These are phyloP conservation scores for Rubroshorea leprosula DNA, from an alignment of 345 rosid species.

Conservation along the genomic window DNA sequence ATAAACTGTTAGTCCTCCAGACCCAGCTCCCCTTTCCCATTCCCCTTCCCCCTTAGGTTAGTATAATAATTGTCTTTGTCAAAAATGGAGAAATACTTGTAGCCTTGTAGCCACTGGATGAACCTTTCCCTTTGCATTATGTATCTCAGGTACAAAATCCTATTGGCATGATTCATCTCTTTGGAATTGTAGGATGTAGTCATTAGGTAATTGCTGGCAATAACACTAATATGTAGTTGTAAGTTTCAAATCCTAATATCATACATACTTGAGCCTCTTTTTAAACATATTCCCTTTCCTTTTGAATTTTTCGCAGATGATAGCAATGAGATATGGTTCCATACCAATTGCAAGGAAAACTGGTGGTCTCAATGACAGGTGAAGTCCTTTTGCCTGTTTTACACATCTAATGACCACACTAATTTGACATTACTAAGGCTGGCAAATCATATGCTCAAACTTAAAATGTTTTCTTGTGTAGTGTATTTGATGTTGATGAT, in stretches of 20 bases:
- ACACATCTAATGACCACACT: neutral
- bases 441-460: slow-evolving; percentile 6
- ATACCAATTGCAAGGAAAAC: slow-evolving; percentile 84
- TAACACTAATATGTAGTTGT: no score
- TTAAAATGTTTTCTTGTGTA: slow-evolving; percentile 20
- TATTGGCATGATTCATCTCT: no score
- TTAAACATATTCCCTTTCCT: neutral
- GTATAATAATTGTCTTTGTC: no score
- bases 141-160: no score
- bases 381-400: slow-evolving; percentile 9
- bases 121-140: no score
- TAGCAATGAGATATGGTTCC: slow-evolving; percentile 90
- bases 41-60: no score
- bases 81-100: no score
- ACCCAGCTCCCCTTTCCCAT: no score
- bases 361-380: slow-evolving; percentile 96
- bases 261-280: neutral
- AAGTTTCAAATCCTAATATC: neutral
- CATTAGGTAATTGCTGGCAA: no score
- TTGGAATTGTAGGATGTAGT: no score
- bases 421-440: slow-evolving; percentile 5
- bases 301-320: slow-evolving; percentile 48
- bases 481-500: slow-evolving; percentile 84
- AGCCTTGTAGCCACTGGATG: no score
- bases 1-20: no score